These are phyloP conservation scores for Cucurbita argyrosperma DNA, from an alignment of 306 rosid species.

Conservation along the genomic window DNA sequence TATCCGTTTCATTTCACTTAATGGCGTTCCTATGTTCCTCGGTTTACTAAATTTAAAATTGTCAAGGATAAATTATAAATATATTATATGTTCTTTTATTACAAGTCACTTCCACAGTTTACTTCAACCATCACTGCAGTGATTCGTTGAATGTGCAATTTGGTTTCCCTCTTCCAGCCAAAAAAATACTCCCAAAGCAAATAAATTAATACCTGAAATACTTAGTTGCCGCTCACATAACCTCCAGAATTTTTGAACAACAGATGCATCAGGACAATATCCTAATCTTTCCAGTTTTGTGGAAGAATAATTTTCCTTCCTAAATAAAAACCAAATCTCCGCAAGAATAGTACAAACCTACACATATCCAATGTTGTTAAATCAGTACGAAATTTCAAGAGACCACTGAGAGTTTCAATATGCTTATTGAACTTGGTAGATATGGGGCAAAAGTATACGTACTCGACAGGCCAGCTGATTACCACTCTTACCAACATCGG, in stretches of 20 bases:
- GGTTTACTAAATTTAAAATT: neutral
- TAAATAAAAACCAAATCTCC: slow-evolving; percentile 52
- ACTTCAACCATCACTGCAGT: neutral
- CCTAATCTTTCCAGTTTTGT: slow-evolving; percentile 59
- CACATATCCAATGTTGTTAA: slow-evolving; percentile 19
- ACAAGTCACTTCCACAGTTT: neutral
- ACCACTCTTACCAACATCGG: slow-evolving; percentile 32
- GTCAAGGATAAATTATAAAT: neutral
- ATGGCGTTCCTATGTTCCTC: neutral
- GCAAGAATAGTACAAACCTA: slow-evolving; percentile 69
- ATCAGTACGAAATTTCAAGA: slow-evolving; percentile 10
- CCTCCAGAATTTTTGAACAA: slow-evolving; percentile 61
- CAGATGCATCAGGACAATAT: slow-evolving; percentile 39
- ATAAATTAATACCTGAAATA: slow-evolving; percentile 41
- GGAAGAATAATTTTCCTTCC: slow-evolving; percentile 28
- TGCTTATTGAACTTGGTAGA: slow-evolving; percentile 4
- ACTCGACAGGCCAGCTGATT: slow-evolving; percentile 74
- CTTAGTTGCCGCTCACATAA: slow-evolving; percentile 63
- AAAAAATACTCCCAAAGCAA: neutral
- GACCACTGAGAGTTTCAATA: neutral
- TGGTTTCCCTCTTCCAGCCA: neutral
- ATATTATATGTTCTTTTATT: neutral
- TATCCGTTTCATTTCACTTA: neutral
- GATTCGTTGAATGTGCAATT: neutral
- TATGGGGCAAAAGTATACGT: slow-evolving; percentile 12